Percentiles rank a stretch among this genome's conserved stretches.
Evolutionary conservation across 2,329 filamentous ascomycete species (phyloP).

Genomic region (Colletotrichum falcatum): DNA sequence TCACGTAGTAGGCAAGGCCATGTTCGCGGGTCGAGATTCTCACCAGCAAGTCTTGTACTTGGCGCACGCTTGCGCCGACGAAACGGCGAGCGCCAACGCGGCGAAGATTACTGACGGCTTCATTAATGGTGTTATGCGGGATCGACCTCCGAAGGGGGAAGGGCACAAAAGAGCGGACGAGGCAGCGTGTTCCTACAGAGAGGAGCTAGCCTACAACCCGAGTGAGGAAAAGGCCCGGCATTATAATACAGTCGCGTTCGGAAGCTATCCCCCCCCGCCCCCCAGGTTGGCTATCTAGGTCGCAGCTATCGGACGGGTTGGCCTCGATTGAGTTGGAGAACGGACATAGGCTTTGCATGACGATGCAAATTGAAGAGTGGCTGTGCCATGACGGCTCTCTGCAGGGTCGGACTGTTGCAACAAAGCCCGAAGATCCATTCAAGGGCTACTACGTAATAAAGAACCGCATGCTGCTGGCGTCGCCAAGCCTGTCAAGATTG

Average conservation of each 20-base stretch:
- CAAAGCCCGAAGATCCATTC: too few species aligned
- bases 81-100: not conserved
- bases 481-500: too few species aligned
- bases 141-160: not conserved
- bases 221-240: not conserved
- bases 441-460: too few species aligned
- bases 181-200: not conserved
- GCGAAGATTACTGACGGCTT: constrained; percentile 9
- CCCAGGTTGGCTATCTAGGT: too few species aligned
- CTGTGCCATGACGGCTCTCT: not conserved
- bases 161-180: not conserved
- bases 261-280: too few species aligned
- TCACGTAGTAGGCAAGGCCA: too few species aligned
- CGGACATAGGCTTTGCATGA: not conserved
- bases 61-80: constrained; percentile 23
- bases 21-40: too few species aligned
- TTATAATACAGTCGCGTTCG: not conserved
- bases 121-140: not conserved
- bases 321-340: not conserved
- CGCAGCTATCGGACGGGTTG: too few species aligned
- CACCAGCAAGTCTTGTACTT: constrained; percentile 25
- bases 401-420: too few species aligned
- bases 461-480: too few species aligned
- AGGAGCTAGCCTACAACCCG: too few species aligned
- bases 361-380: not conserved